Base-by-base conservation (phyloP, 352 stramenopile species). In the Pythium dissimile region DNA sequence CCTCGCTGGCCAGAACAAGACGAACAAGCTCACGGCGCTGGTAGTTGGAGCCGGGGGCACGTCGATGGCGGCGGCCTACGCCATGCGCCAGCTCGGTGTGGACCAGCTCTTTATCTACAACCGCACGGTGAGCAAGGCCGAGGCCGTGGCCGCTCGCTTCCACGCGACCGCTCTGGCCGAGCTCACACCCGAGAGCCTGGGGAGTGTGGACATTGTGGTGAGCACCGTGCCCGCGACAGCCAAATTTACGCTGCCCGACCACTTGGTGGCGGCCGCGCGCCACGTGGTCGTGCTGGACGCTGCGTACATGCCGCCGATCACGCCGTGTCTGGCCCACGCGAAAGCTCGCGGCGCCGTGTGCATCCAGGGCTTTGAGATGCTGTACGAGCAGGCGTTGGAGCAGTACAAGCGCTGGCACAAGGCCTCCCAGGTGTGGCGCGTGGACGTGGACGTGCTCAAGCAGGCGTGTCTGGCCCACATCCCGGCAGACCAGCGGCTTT, bases 351-450 rank as follows among this genome's bases (percentile, higher is more conserved):
- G 90, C 16, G 97, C 86, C 46, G 52, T 76, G 44, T 88, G 95
- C 48, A 92, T 99, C 38, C 87, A 98, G 59, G 97, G 97, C 45
- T 98, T 94, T 21, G 96, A 99, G 64, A 99, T 99, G 97, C 76
- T 99, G 18, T 97, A 97, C 64, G 94, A 98, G 71, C 97, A 99
- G 73, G 97, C 94, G 31, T 84, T 98, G 5, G 94, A 97, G 65
- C 96, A 99, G 67, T 99, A 98, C 71, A 80, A 96, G 62, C 76
- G 96, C 30, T 99, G 97, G 96, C 77, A 89, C 66, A 77, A 74
- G 72, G 60, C 69, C 20, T 85, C 80, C 23, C 66, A 76, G 23
- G 68, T 72, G 15, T 72, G 56, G 51, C 15, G 16, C 13, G 64
- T 84, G 43, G 67, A 78, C 26, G 76, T 86, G 34, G 67, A 73